Percentiles rank a stretch among this genome's conserved stretches.
Conservation (phyloP, 1,284 basidiomycete genomes). For the Cryptococcus sp. region DNA sequence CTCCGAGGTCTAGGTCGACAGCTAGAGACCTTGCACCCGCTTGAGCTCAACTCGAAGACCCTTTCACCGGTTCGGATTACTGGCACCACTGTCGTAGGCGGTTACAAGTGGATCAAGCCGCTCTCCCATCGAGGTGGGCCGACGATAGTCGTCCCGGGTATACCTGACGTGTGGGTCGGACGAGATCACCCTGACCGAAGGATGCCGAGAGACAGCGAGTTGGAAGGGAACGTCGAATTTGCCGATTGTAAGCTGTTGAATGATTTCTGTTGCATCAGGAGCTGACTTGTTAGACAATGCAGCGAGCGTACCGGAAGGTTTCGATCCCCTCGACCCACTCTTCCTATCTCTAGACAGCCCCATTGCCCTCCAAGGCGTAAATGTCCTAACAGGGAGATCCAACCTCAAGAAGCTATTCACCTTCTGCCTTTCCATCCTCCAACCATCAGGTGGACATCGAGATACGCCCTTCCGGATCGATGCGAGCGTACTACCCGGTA, state of each 20-base stretch:
- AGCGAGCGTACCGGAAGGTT: background rate
- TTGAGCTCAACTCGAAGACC: too few relatives aligned
- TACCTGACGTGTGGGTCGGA: conserved; percentile 4
- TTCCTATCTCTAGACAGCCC: conserved; percentile 1
- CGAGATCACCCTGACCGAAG: background rate
- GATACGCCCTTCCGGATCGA: background rate
- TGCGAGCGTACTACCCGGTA: background rate
- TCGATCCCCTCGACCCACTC: conserved; percentile 1
- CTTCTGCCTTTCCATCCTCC: background rate
- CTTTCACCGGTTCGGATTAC: background rate
- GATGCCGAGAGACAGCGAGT: background rate
- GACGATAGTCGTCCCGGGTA: conserved; percentile 3
- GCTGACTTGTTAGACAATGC: conserved; percentile 4
- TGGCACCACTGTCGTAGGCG: background rate
- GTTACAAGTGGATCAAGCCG: conserved; percentile 5
- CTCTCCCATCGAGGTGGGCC: background rate
- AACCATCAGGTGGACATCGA: too few relatives aligned
- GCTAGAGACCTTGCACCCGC: too few relatives aligned
- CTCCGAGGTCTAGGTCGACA: too few relatives aligned
- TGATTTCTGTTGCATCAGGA: background rate
- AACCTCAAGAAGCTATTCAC: conserved; percentile 6
- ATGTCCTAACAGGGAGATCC: conserved; percentile 2
- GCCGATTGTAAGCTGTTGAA: conserved; percentile 2
- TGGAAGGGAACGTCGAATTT: conserved; percentile 3
- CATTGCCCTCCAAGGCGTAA: background rate